Evolutionary conservation across 2,329 filamentous ascomycete species (phyloP), one percentile per base, ranked within the genome.

Genomic region (Pestalotiopsis sp.): DNA sequence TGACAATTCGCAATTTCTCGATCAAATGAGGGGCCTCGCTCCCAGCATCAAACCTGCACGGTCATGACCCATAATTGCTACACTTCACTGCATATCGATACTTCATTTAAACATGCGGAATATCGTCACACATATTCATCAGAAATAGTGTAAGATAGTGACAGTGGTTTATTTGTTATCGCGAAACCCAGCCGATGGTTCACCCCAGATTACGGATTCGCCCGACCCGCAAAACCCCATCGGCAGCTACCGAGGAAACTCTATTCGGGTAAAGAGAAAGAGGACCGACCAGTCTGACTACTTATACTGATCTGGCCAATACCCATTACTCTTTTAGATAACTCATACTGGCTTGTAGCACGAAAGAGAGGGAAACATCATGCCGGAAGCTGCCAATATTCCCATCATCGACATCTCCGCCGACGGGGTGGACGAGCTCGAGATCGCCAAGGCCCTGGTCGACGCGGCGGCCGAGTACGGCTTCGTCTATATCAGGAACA

Each of bases 401-500:
- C 94, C 95, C 25, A 84, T 98, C 65, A 93, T 98, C 74, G 92
- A 98, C 79, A 90, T 97, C 72, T 91, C 90, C 3, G 85, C 86
- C 20, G 83, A 86, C 4, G 84, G 85, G 36, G 74, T 80, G 11
- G 84, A 91, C 71, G 82, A 87, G 69, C 77, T 78, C n/a, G 79
- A 83, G 60, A 81, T 90, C 23, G 92, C 92, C 65, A 88, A 88
- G 67, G 87, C 90, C 71, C 86, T 98, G 57, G 89, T 98, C 57
- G 87, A 92, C 70, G 95, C 95, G 1, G 95, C 94, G 2, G 88
- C 90, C 49, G 90, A 91, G 66, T 92, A 94, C 80, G 95, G 95
- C 70, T 98, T 98, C 80, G 88, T 98, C 70, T 98, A 96, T 78
- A 90, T 98, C 75, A 91, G 90, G 76, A 95, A 93, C 76, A 86